Percentiles rank a stretch among this genome's conserved stretches.
These are phyloP conservation scores for Aspergillus sparsus DNA, from an alignment of 495 filamentous ascomycete genomes.

Conservation along the genomic window DNA sequence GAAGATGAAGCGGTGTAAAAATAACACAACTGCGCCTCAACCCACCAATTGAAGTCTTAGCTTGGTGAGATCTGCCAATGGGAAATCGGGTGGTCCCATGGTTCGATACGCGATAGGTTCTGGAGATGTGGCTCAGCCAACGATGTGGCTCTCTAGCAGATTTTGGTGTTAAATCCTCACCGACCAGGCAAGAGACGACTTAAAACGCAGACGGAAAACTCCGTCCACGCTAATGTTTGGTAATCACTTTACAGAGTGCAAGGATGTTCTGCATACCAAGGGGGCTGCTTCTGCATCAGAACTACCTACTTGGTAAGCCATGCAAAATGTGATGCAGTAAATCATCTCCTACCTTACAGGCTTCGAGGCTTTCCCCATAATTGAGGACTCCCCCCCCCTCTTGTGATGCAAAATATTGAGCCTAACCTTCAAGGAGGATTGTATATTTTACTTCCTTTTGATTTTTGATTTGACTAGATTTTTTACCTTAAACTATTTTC, in stretches of 20 bases:
- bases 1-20: constrained; percentile 27
- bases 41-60: constrained; percentile 13
- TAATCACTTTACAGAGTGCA: constrained; percentile 4
- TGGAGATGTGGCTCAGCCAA: constrained; percentile 22
- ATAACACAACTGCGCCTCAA: constrained; percentile 26
- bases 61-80: constrained; percentile 27
- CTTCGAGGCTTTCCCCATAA: background rate
- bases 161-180: constrained; percentile 19
- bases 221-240: constrained; percentile 12
- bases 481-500: no score
- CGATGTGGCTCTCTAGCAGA: constrained; percentile 23
- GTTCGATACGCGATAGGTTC: constrained; percentile 24
- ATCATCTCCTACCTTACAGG: background rate
- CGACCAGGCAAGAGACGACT: constrained; percentile 17
- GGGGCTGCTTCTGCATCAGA: background rate
- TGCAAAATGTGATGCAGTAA: constrained; percentile 4
- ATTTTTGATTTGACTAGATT: no score
- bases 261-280: constrained; percentile 14
- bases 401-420: no score
- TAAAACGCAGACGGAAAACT: constrained; percentile 10
- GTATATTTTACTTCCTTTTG: no score
- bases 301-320: background rate
- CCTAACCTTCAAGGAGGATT: no score
- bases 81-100: constrained; percentile 25
- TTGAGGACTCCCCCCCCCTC: background rate